These are phyloP conservation scores for Fraxinus anomala DNA, from an alignment of 257 asterid species.

Conservation along the genomic window DNA sequence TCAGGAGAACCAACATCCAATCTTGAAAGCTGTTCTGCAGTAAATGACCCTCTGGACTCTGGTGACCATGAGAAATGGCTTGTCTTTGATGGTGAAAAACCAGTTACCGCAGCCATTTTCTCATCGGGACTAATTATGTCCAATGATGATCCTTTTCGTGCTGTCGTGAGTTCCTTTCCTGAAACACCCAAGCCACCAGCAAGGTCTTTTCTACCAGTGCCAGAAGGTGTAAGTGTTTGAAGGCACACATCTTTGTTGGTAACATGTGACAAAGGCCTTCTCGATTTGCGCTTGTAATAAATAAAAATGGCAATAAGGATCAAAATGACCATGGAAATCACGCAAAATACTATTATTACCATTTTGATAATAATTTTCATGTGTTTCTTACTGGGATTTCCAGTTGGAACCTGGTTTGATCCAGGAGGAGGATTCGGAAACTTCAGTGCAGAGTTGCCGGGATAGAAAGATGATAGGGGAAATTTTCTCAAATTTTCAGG, in stretches of 20 bases:
- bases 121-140: constrained; percentile 72
- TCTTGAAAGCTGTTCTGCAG: constrained; percentile 70
- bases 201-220: constrained; percentile 45
- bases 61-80: constrained; percentile 94
- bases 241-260: constrained; percentile 46
- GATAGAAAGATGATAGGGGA: constrained; percentile 79
- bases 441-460: constrained; percentile 71
- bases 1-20: constrained; percentile 87
- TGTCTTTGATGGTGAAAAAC: constrained; percentile 80
- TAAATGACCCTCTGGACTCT: constrained; percentile 75
- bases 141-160: constrained; percentile 64
- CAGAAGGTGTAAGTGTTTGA: constrained; percentile 56
- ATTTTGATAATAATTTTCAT: constrained; percentile 54
- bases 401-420: constrained; percentile 40
- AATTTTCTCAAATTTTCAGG: constrained; percentile 84
- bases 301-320: constrained; percentile 56
- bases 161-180: constrained; percentile 61
- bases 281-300: constrained; percentile 46
- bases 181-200: constrained; percentile 61
- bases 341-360: constrained; percentile 60
- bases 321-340: constrained; percentile 49
- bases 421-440: constrained; percentile 83
- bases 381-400: constrained; percentile 35
- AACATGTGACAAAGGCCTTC: constrained; percentile 44
- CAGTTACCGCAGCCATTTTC: constrained; percentile 62